These are phyloP conservation scores for Pseudogymnoascus sp. DNA, from an alignment of 2,329 filamentous ascomycete genomes.

Conservation along the genomic window DNA sequence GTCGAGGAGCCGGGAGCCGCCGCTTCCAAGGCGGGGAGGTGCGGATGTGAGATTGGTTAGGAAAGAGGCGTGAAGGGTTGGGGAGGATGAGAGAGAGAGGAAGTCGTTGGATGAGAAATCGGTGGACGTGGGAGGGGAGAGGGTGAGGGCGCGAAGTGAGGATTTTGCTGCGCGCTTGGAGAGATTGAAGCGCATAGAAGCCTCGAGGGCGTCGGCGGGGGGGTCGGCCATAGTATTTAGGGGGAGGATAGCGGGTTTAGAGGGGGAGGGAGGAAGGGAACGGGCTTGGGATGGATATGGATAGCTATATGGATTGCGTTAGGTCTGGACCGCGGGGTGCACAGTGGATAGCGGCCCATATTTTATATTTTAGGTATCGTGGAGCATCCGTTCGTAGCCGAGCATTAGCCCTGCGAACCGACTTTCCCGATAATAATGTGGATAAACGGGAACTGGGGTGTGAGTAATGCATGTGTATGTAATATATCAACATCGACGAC, in stretches of 20 bases:
- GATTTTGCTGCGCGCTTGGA: slow-evolving; percentile 13
- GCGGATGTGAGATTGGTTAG: slow-evolving; percentile 32
- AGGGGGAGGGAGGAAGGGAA: background rate
- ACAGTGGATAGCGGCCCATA: background rate
- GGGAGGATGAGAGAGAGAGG: slow-evolving; percentile 59
- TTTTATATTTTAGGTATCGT: slow-evolving; percentile 1
- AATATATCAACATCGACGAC: background rate
- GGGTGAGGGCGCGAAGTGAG: slow-evolving; percentile 36
- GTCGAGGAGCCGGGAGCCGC: slow-evolving; percentile 46
- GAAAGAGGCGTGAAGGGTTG: slow-evolving; percentile 53
- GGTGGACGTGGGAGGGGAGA: slow-evolving; percentile 58
- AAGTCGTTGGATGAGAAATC: slow-evolving; percentile 77
- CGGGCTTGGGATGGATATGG: background rate
- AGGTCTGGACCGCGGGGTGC: background rate
- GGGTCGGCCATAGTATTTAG: slow-evolving; percentile 20
- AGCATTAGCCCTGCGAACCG: slow-evolving; percentile 4
- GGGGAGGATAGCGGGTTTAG: background rate
- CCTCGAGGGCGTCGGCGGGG: slow-evolving; percentile 18
- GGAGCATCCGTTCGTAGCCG: slow-evolving; percentile 2
- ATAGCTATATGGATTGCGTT: slow-evolving; percentile 1
- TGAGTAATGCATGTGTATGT: background rate
- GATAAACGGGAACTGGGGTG: background rate
- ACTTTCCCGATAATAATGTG: background rate
- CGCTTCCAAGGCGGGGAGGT: slow-evolving; percentile 37
- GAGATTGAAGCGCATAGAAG: background rate